A percentile compares a stretch with the other conserved stretches of the same genome.
These are phyloP conservation scores for Fremontodendron californicum DNA, from an alignment of 345 rosid species.

Conservation along the genomic window DNA sequence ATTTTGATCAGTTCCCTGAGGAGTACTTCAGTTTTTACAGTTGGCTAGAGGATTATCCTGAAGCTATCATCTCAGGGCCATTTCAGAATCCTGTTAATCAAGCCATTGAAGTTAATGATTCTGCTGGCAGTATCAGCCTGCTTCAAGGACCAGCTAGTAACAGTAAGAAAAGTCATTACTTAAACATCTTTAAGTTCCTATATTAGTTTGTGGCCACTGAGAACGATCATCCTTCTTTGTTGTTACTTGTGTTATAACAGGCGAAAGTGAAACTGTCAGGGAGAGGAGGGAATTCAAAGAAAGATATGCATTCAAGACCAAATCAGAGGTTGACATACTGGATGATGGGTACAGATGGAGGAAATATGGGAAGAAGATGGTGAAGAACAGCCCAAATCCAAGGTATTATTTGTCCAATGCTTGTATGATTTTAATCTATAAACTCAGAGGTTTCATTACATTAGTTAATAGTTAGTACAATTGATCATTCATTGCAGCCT, in stretches of 20 bases:
- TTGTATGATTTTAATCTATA: not conserved
- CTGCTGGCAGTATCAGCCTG: constrained; percentile 30
- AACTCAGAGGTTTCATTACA: not conserved
- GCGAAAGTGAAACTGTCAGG: constrained; percentile 24
- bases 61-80: constrained; percentile 27
- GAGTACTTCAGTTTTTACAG: constrained; percentile 43
- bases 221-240: not conserved
- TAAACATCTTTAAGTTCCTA: not conserved
- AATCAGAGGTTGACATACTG: constrained; percentile 72
- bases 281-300: constrained; percentile 45
- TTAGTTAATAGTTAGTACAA: not conserved
- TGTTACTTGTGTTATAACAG: not conserved
- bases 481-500: too few species aligned
- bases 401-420: constrained; percentile 42
- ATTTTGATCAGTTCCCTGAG: constrained; percentile 55
- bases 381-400: constrained; percentile 86
- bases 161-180: constrained; percentile 16
- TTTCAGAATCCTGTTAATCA: constrained; percentile 29
- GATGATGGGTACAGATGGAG: constrained; percentile 96
- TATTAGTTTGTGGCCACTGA: too few species aligned
- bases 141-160: constrained; percentile 21
- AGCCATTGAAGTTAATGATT: constrained; percentile 22
- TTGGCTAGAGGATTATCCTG: constrained; percentile 50
- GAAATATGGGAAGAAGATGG: constrained; percentile 97
- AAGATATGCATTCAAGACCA: constrained; percentile 75